Base-by-base conservation (phyloP, 106 monocot species). In the Acorus calamus region DNA sequence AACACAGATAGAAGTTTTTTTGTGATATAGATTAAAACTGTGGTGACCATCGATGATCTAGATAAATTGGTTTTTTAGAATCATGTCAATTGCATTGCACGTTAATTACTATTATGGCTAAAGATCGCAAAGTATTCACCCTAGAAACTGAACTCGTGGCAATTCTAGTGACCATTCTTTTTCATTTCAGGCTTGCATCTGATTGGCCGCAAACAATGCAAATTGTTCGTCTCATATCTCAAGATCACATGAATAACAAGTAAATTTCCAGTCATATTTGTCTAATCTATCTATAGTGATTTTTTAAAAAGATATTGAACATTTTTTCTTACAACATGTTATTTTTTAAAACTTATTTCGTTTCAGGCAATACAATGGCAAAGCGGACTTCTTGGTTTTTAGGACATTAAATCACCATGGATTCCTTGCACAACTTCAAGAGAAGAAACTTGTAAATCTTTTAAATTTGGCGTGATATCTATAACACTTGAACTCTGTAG, bases 191-290 rank as follows among this genome's bases (percentile, higher is more conserved):
- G 76, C 87, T 96, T 72, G 96, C 91, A 64, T 76, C 82, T 55
- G 96, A 96, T 79, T 96, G 91, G 96, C 96, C 96, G 73, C 12
- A 63, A 44, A 68, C 87, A 42, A 91, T 96, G 96, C 96, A 96
- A 76, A 96, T 96, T 63, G 84, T 91, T 70, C 87, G 96, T 45
- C 91, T 98, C 54, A 88, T 98, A 66, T 83, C 91, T 8, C 96
- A 98, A 67, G 96, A 98, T 68, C 91, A 98, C 77, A 98, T 98
- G 96, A 98, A 79, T 73, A 98, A 91, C 80, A 98, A 85, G 96
- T 88, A 8, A 52, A 11, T 3, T 4, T 4, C 48, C 9, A 64
- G 9, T 44, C 7, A 2, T 63, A 28, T 65, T 52, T 47, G 28
- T 47, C 47, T n/a, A 8, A n/a, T 3, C 44, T 46, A 68, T 48